phyloP scores from a whole-genome alignment of 2,329 filamentous ascomycete species.

The Aspergillus niger region DNA sequence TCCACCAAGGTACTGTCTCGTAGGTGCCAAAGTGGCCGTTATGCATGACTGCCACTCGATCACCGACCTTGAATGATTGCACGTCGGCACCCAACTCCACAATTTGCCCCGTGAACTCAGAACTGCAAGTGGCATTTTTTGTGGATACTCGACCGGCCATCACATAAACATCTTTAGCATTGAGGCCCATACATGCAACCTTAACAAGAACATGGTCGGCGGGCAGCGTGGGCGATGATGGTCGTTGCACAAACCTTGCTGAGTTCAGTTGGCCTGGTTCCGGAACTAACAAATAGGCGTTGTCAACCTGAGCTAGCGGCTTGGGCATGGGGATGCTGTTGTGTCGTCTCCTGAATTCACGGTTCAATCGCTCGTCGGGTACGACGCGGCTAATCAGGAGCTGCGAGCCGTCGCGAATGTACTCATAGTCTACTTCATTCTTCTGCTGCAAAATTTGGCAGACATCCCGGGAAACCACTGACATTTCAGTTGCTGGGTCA shows the following conservation, averaged over 20 bases:
- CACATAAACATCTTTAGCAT: background rate
- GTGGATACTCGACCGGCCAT: background rate
- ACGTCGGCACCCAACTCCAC: background rate
- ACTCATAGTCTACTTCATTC: background rate
- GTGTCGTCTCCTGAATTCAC: background rate
- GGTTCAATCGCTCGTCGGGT: background rate
- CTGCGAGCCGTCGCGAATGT: background rate
- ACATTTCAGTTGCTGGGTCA: background rate
- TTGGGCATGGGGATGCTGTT: background rate
- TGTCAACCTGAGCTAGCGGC: background rate
- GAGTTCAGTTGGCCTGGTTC: background rate
- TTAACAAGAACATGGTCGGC: background rate
- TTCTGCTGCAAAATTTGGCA: background rate
- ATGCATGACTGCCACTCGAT: background rate
- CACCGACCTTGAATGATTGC: background rate
- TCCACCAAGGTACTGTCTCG: background rate
- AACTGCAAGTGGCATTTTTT: background rate
- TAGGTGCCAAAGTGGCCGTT: background rate
- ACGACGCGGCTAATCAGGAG: background rate
- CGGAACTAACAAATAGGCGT: background rate
- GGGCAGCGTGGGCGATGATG: background rate
- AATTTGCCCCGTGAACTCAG: background rate
- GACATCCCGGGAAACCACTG: background rate
- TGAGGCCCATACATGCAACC: background rate
- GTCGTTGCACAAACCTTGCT: background rate